Conservation (phyloP, 805 yeast species). For the Candida boleticola region DNA sequence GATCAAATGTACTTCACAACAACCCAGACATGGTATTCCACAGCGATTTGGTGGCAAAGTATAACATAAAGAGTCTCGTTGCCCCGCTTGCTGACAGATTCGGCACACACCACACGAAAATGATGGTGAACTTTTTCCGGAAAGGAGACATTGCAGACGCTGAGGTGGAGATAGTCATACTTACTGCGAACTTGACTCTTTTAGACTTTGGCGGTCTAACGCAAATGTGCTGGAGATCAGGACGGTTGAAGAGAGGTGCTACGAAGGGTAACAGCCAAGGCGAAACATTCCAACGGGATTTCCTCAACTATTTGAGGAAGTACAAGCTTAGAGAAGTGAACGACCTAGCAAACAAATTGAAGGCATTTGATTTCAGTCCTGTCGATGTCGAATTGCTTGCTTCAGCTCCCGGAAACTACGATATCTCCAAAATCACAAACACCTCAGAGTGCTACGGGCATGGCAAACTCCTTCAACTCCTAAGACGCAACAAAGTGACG, state of each 20-base stretch:
- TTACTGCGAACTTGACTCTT: constrained; percentile 57
- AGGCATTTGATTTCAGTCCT: constrained; percentile 40
- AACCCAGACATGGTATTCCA: constrained; percentile 7
- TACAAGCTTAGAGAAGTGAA: constrained; percentile 35
- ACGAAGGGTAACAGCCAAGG: constrained; percentile 9
- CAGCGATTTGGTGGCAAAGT: constrained; percentile 13
- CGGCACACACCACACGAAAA: constrained; percentile 63
- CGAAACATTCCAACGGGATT: constrained; percentile 42
- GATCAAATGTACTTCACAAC: constrained; percentile 16
- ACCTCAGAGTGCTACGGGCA: constrained; percentile 43
- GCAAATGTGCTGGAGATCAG: constrained; percentile 67
- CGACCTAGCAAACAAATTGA: constrained; percentile 25
- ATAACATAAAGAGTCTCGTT: constrained; percentile 28
- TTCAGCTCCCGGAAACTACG: constrained; percentile 50
- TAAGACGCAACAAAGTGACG: constrained; percentile 30
- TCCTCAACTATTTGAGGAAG: constrained; percentile 42
- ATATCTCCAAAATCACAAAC: constrained; percentile 7
- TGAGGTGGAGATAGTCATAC: constrained; percentile 49
- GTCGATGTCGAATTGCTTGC: constrained; percentile 54
- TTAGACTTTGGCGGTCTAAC: constrained; percentile 57
- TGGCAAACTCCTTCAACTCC: constrained; percentile 43
- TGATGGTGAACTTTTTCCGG: constrained; percentile 56
- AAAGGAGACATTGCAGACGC: constrained; percentile 24
- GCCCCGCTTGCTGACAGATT: constrained; percentile 31
- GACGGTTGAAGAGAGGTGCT: constrained; percentile 25